Evolutionary conservation across 2,329 filamentous ascomycete genomes (phyloP).

Genomic region (Diaporthe batatas): DNA sequence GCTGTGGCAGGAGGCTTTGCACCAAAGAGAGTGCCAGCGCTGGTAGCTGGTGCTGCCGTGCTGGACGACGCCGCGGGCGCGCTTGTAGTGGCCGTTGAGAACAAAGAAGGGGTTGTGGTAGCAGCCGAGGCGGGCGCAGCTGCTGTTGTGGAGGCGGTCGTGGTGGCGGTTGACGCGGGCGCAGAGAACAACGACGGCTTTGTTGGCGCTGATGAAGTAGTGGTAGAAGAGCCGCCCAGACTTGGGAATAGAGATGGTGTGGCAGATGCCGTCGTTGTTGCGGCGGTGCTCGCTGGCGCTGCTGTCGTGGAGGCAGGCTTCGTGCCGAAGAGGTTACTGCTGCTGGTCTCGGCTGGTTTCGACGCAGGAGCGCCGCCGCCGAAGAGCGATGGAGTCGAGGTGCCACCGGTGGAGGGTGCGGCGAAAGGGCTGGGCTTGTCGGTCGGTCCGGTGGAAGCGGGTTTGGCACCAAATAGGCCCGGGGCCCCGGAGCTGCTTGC

Average conservation of each 20-base stretch:
- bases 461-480: slow-evolving; percentile 35
- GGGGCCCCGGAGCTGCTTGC: slow-evolving; percentile 33
- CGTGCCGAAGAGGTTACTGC: slow-evolving; percentile 47
- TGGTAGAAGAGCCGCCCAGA: slow-evolving; percentile 39
- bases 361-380: slow-evolving; percentile 41
- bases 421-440: slow-evolving; percentile 42
- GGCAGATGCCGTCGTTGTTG: slow-evolving; percentile 42
- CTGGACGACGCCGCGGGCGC: slow-evolving; percentile 46
- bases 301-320: slow-evolving; percentile 54
- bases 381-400: slow-evolving; percentile 37
- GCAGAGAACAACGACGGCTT: slow-evolving; percentile 48
- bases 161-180: slow-evolving; percentile 43
- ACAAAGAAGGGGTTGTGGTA: slow-evolving; percentile 28
- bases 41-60: slow-evolving; percentile 46
- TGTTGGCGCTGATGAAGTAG: slow-evolving; percentile 42
- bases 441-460: slow-evolving; percentile 42
- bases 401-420: slow-evolving; percentile 25
- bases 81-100: slow-evolving; percentile 27
- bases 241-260: slow-evolving; percentile 37
- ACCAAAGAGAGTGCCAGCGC: slow-evolving; percentile 39
- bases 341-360: slow-evolving; percentile 47
- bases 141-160: slow-evolving; percentile 42
- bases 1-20: slow-evolving; percentile 42
- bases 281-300: slow-evolving; percentile 46
- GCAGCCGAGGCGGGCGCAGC: slow-evolving; percentile 37